A percentile compares a stretch with the other conserved stretches of the same genome.
These are phyloP conservation scores for Boletus edulis DNA, from an alignment of 768 basidiomycete genomes.

Conservation along the genomic window DNA sequence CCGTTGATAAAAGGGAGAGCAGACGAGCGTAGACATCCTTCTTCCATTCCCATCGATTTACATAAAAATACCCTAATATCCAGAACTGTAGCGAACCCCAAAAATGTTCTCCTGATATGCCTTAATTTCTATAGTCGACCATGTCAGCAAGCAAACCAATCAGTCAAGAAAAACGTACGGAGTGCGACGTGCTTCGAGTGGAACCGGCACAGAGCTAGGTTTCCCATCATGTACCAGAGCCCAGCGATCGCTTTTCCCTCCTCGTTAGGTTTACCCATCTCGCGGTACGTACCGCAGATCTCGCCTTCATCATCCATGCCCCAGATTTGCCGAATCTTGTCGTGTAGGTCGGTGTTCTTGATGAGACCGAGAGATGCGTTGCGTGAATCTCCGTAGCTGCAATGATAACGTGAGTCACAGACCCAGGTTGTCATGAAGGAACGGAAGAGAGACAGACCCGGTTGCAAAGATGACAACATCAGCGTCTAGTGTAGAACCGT, in stretches of 20 bases:
- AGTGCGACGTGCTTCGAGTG: slow-evolving; percentile 65
- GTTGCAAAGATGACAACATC: slow-evolving; percentile 39
- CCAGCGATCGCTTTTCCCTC: slow-evolving; percentile 18
- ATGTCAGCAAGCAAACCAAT: not conserved
- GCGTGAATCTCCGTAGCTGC: slow-evolving; percentile 23
- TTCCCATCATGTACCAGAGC: slow-evolving; percentile 63
- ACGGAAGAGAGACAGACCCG: slow-evolving; percentile 20
- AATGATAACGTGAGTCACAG: not conserved
- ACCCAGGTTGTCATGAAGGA: not conserved
- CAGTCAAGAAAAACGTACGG: slow-evolving; percentile 39
- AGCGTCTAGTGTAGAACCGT: slow-evolving; percentile 38
- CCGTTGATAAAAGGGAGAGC: too few relatives aligned
- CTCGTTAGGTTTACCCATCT: slow-evolving; percentile 40
- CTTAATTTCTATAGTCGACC: slow-evolving; percentile 55
- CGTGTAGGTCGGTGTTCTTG: slow-evolving; percentile 17
- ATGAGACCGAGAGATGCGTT: slow-evolving; percentile 16
- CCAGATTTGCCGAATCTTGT: slow-evolving; percentile 26
- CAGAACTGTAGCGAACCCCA: slow-evolving; percentile 16
- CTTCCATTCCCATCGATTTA: too few relatives aligned
- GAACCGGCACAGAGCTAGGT: slow-evolving; percentile 61
- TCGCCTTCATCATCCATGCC: slow-evolving; percentile 34
- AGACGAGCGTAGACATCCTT: too few relatives aligned
- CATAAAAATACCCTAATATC: not conserved
- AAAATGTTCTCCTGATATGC: slow-evolving; percentile 55
- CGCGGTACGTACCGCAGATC: slow-evolving; percentile 35